Conservation (phyloP, 2,329 filamentous ascomycete genomes). For the Fusarium falciforme region DNA sequence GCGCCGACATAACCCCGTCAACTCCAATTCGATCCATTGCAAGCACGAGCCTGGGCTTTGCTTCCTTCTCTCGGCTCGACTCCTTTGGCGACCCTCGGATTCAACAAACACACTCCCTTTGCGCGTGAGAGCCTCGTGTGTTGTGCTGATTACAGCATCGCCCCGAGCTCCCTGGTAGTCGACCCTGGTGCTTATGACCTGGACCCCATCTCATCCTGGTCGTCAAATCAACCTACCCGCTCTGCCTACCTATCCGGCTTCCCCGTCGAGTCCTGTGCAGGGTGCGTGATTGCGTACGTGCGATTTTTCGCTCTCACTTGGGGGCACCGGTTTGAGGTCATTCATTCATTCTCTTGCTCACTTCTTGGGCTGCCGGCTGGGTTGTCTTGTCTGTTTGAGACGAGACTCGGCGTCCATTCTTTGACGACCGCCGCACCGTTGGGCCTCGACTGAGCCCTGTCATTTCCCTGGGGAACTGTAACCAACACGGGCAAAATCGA, state of each 20-base stretch:
- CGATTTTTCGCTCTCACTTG: constrained; percentile 37
- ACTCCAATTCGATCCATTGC: constrained; percentile 5
- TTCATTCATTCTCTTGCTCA: constrained; percentile 18
- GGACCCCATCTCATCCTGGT: constrained; percentile 31
- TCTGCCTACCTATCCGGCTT: constrained; percentile 41
- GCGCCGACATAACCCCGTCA: constrained; percentile 12
- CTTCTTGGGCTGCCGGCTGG: constrained; percentile 38
- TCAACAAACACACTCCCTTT: constrained; percentile 18
- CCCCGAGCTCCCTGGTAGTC: constrained; percentile 34
- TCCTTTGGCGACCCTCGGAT: constrained; percentile 25
- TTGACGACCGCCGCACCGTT: constrained; percentile 20
- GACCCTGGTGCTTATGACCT: constrained; percentile 27
- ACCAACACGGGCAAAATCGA: constrained; percentile 20
- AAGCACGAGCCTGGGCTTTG: constrained; percentile 16
- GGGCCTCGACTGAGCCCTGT: constrained; percentile 27
- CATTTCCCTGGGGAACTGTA: constrained; percentile 28
- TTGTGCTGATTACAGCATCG: constrained; percentile 32
- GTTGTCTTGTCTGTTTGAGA: constrained; percentile 36
- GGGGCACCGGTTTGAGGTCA: constrained; percentile 13
- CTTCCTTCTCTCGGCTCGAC: constrained; percentile 7
- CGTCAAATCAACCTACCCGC: constrained; percentile 35
- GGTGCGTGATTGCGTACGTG: constrained; percentile 37
- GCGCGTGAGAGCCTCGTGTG: constrained; percentile 14
- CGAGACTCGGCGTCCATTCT: constrained; percentile 38
- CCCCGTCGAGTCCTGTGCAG: constrained; percentile 40